Percentiles rank a stretch among this genome's conserved stretches.
These are phyloP conservation scores for Blastobotrys petasosporus DNA, from an alignment of 1,139 yeast species.

Conservation along the genomic window DNA sequence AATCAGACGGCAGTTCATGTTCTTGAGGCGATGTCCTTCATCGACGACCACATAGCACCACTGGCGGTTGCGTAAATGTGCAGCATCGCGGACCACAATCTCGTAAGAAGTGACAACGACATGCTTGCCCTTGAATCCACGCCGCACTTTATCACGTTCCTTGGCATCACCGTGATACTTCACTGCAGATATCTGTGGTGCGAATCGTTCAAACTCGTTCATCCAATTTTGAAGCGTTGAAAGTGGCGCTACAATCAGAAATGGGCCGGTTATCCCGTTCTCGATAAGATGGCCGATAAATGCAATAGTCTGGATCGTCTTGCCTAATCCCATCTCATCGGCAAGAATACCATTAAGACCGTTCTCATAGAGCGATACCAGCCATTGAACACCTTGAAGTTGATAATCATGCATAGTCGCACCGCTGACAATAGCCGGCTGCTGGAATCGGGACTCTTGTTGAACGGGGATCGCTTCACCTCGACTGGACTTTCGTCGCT, in stretches of 20 bases:
- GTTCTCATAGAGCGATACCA: constrained; percentile 79
- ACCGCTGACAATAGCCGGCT: constrained; percentile 64
- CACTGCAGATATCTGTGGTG: constrained; percentile 58
- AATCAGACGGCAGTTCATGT: constrained; percentile 69
- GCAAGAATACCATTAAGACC: constrained; percentile 94
- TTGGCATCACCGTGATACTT: constrained; percentile 62
- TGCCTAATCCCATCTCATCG: constrained; percentile 98
- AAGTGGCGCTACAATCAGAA: constrained; percentile 78
- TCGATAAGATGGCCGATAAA: constrained; percentile 71
- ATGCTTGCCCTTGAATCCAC: constrained; percentile 14
- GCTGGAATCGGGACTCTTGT: constrained; percentile 30
- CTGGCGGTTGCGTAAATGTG: constrained; percentile 43
- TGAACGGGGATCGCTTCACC: background rate
- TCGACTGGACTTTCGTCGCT: background rate
- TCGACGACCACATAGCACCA: constrained; percentile 93
- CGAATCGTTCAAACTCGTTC: constrained; percentile 61
- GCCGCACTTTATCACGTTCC: constrained; percentile 43
- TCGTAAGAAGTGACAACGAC: constrained; percentile 82
- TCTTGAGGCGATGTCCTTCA: constrained; percentile 90
- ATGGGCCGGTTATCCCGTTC: constrained; percentile 77
- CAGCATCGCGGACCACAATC: constrained; percentile 61
- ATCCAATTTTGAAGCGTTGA: constrained; percentile 86
- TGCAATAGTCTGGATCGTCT: constrained; percentile 81
- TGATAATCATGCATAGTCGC: constrained; percentile 77
- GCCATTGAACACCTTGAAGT: constrained; percentile 86